Evolutionary conservation across 805 yeast genomes (phyloP), one percentile per base, ranked within the genome.

Genomic region (Saccharomycopsis sp.): DNA sequence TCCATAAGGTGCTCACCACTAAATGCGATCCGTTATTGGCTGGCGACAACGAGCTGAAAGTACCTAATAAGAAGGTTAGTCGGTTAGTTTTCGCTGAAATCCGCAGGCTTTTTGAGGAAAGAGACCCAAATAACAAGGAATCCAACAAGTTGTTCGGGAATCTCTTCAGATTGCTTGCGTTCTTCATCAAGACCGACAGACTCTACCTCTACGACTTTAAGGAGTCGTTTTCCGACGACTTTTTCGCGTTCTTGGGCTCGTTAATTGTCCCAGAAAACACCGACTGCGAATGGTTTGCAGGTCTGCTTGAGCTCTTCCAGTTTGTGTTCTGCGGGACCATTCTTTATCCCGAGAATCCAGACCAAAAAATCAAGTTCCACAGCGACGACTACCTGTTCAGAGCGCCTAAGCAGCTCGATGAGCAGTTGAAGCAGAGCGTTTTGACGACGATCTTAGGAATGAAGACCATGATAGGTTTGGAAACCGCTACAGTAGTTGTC

Each of bases 261-360:
- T 71, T 73, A 1, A 60, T 82, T 8, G 68, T 64, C 0, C 70
- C 75, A 1, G 75, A 74, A 50, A 65, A 68, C 59, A 71, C 71
- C 1, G 76, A 79, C 60, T 66, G 73, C 23, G 73, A 75, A 12
- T 88, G 88, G 85, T 81, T 82, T 64, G 78, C 86, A 0, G 35
- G 7, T 24, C 34, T 34, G 17, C 34, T 52, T 15, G 20, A 52
- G 25, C 19, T 52, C 19, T 52, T 9, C 41, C 15, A 7, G 8
- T 8, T 9, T 7, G 19, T 24, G 25, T 24, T 14, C 2, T 20
- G 22, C 35, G 25, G 20, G 5, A 17, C 54, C 2, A 14, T 24
- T 12, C 54, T 52, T 29, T 34, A 14, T 8, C 42, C 12, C 17
- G 41, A 44, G 22, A 8, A 8, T 3, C 19, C 14, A 9, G 14